Percentiles rank a stretch among this genome's conserved stretches.
Evolutionary conservation across 768 basidiomycete species (phyloP).

Genomic region (Boletus reticulatus): DNA sequence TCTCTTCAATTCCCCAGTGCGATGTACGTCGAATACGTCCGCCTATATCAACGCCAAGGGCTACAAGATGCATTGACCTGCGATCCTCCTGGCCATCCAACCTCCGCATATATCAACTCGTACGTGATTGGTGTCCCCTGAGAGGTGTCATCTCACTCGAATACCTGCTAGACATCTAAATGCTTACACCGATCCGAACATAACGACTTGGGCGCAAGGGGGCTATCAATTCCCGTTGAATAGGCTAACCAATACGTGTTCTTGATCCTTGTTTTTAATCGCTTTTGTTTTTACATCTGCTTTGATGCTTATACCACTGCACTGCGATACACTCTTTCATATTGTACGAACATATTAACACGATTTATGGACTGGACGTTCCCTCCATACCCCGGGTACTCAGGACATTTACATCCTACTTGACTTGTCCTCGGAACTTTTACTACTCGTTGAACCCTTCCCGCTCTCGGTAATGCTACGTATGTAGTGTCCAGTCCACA

Average conservation of each 20-base stretch:
- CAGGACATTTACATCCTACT: slow-evolving; percentile 16
- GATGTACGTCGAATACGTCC: slow-evolving; percentile 89
- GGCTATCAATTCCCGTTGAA: slow-evolving; percentile 79
- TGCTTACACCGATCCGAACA: slow-evolving; percentile 76
- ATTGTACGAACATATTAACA: slow-evolving; percentile 29
- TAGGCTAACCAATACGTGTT: slow-evolving; percentile 25
- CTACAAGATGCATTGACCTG: slow-evolving; percentile 71
- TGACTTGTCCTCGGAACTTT: background rate
- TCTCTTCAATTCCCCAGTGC: slow-evolving; percentile 67
- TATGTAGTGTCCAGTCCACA: slow-evolving; percentile 1
- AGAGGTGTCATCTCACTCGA: slow-evolving; percentile 5
- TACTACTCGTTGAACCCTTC: background rate
- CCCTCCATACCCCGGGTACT: background rate
- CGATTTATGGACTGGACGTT: slow-evolving; percentile 22
- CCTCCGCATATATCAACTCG: slow-evolving; percentile 74
- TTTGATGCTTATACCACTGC: slow-evolving; percentile 15
- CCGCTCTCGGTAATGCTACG: background rate
- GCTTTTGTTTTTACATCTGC: slow-evolving; percentile 5
- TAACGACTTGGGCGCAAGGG: slow-evolving; percentile 82
- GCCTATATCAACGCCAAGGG: slow-evolving; percentile 80
- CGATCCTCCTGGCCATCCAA: slow-evolving; percentile 75
- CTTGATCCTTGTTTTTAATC: slow-evolving; percentile 14
- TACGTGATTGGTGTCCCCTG: slow-evolving; percentile 28
- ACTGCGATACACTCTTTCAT: slow-evolving; percentile 20
- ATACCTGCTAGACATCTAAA: slow-evolving; percentile 34